phyloP scores from a whole-genome alignment of 2,329 filamentous ascomycete species.

The Aspergillus proliferans region DNA sequence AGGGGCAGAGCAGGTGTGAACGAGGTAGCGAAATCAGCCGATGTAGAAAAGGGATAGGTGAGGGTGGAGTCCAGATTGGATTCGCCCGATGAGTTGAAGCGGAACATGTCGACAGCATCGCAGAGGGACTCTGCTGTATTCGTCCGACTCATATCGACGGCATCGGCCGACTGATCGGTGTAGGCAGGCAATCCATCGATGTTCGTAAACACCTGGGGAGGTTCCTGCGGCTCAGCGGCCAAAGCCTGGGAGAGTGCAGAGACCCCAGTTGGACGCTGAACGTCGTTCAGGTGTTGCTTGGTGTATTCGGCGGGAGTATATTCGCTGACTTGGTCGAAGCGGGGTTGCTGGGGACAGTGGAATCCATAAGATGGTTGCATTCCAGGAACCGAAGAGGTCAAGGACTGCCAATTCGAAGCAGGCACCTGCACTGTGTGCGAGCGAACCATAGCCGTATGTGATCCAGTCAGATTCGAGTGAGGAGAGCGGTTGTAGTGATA shows the following conservation, averaged over 20 bases:
- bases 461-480: conserved; percentile 13
- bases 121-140: conserved; percentile 41
- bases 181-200: conserved; percentile 12
- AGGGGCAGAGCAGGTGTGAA: conserved; percentile 13
- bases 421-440: conserved; percentile 35
- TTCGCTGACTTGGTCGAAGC: conserved; percentile 34
- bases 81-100: conserved; percentile 34
- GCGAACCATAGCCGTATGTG: conserved; percentile 32
- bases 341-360: conserved; percentile 16
- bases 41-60: conserved; percentile 22
- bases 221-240: conserved; percentile 19
- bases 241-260: conserved; percentile 21
- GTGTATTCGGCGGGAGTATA: conserved; percentile 40
- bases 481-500: conserved; percentile 19
- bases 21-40: conserved; percentile 15
- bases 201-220: conserved; percentile 7
- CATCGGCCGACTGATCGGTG: conserved; percentile 21
- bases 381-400: conserved; percentile 17
- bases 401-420: conserved; percentile 23
- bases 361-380: conserved; percentile 29
- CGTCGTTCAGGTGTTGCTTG: conserved; percentile 29
- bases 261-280: conserved; percentile 14
- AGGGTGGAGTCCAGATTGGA: conserved; percentile 29
- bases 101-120: conserved; percentile 39
- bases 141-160: conserved; percentile 41